phyloP scores from a whole-genome alignment of 2,329 filamentous ascomycete species.

The Fusarium circinatum region DNA sequence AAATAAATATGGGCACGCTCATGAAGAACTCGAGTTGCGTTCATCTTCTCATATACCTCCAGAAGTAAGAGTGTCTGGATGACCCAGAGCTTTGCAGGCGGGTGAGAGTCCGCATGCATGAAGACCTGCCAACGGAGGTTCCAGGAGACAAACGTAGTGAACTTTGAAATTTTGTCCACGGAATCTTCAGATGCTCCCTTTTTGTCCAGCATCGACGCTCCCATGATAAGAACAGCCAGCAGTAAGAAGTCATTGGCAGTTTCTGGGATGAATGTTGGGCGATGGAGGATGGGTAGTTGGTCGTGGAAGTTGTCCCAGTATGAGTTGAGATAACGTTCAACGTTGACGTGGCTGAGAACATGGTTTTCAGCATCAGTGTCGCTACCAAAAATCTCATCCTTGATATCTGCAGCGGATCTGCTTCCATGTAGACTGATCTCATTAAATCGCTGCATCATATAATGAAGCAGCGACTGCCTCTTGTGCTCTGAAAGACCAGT shows the following conservation, averaged over 20 bases:
- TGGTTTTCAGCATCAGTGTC: conserved; percentile 42
- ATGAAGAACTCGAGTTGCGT: conserved; percentile 43
- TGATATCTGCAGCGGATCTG: conserved; percentile 43
- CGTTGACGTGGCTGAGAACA: conserved; percentile 41
- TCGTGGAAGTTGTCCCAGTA: conserved; percentile 45
- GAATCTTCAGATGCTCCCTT: conserved; percentile 28
- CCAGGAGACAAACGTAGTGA: conserved; percentile 45
- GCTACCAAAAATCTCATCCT: conserved; percentile 43
- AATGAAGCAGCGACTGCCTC: conserved; percentile 42
- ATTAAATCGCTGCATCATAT: conserved; percentile 45
- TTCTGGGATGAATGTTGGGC: conserved; percentile 42
- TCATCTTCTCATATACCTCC: conserved; percentile 44
- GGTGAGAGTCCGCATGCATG: conserved; percentile 45
- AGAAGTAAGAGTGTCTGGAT: conserved; percentile 43
- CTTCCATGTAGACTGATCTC: conserved; percentile 43
- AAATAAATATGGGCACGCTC: conserved; percentile 46
- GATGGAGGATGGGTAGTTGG: conserved; percentile 43
- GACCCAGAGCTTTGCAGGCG: conserved; percentile 44
- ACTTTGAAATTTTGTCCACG: conserved; percentile 43
- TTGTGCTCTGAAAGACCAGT: conserved; percentile 43
- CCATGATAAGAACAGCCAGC: conserved; percentile 43
- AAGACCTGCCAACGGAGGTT: conserved; percentile 45
- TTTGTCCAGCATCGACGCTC: conserved; percentile 44
- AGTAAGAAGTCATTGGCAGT: conserved; percentile 43
- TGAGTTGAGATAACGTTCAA: conserved; percentile 42